These are phyloP conservation scores for Pelargonium cotyledonis DNA, from an alignment of 441 rosid species.

Conservation along the genomic window DNA sequence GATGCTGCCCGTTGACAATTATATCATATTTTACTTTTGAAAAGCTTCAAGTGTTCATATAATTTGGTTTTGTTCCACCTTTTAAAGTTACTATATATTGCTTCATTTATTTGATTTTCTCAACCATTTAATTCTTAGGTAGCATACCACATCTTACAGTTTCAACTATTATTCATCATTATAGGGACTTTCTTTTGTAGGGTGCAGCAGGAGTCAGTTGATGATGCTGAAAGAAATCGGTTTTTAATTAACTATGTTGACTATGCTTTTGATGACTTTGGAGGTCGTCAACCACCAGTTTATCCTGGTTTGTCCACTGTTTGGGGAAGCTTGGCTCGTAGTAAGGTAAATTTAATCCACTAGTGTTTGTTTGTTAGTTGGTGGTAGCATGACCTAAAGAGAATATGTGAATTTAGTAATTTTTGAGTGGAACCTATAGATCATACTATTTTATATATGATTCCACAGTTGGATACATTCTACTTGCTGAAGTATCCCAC, in stretches of 20 bases:
- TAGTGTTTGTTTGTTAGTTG: neutral
- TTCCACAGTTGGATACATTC: neutral
- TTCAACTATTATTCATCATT: neutral
- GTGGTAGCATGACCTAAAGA: slow-evolving; percentile 1
- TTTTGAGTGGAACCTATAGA: neutral
- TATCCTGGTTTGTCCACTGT: slow-evolving; percentile 98
- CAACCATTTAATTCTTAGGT: neutral
- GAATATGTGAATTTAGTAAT: neutral
- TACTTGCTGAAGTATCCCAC: too few relatives aligned
- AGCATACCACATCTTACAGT: neutral
- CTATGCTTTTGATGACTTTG: slow-evolving; percentile 98
- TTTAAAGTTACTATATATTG: neutral
- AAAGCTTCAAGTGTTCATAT: slow-evolving; percentile 6
- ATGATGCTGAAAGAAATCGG: slow-evolving; percentile 93
- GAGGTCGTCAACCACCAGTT: slow-evolving; percentile 96
- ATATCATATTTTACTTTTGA: neutral
- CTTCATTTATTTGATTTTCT: neutral
- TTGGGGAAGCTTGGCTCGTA: slow-evolving; percentile 99
- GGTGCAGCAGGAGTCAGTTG: slow-evolving; percentile 98
- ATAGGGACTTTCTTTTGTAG: slow-evolving; percentile 34
- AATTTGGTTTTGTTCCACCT: neutral
- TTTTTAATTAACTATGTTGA: slow-evolving; percentile 91
- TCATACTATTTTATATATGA: neutral
- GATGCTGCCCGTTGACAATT: neutral
- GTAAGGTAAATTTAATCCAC: slow-evolving; percentile 56